Base-by-base conservation (phyloP, 805 yeast species). In the Blastobotrys americana region DNA sequence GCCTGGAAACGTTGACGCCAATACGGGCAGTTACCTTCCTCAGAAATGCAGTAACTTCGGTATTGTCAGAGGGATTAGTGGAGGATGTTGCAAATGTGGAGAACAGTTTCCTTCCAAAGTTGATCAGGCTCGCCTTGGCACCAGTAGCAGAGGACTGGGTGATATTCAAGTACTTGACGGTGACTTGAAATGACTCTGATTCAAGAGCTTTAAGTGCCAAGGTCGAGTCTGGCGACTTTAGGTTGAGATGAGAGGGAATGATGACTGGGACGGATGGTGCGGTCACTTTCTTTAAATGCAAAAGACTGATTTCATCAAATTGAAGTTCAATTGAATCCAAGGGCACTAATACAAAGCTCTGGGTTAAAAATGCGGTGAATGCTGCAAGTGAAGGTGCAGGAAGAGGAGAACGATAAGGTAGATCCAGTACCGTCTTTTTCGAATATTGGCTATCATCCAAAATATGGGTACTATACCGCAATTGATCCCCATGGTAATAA, bases 351-450 rank as follows among this genome's bases (percentile, higher is more conserved):
- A 59, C 51, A 42, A 67, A 55, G 41, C 68, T 65, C 45, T 67
- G 70, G 5, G 68, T 59, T 22, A 67, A 47, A 43, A 67, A 67
- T 2, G 66, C 64, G 1, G 65, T 54, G 39, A 67, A 67, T 6
- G 55, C 53, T 6, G 55, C 47, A 27, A 67, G 51, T 27, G 60
- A 61, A 0, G 69, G 69, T 19, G 67, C 21, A 5, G 43, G 42
- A 4, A 55, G 58, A 1, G 53, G 48, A 1, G 50, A 28, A 9
- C 62, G 45, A 43, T 65, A 67, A 0, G 70, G 69, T 21, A 67
- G 42, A 46, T 67, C 71, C 8, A 67, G 54, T 3, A 64, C 52
- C 1, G 71, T 67, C 54, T 70, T 65, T 23, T 54, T 50, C 5
- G 50, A 44, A 9, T 21, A 17, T 18, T 51, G 50, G 6, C 36